Base-by-base conservation (phyloP, 441 rosid species). In the Pelargonium cotyledonis region DNA sequence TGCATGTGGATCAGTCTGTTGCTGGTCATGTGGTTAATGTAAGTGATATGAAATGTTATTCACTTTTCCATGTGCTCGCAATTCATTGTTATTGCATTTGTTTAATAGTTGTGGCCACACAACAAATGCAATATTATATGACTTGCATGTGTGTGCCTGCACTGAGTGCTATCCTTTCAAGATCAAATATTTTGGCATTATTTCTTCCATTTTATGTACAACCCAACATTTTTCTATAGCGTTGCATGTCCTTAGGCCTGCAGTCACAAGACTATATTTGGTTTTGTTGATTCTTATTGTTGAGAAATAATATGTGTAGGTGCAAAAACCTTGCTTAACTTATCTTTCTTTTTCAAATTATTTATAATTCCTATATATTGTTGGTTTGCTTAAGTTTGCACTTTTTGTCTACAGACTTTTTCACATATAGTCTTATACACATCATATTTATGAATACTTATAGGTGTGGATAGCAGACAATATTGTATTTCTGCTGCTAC, bases 11-110 rank as follows among this genome's bases (percentile, higher is more conserved):
- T 74, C 78, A 72, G 12, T 68, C 79, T 15, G 51, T 72, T 46
- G 73, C 74, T 51, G 70, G 53, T 76, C 77, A 64, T 68, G 77
- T 77, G 19, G 76, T 63, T 40, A 72, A 76, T 23, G 90, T 85
- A 80, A 83, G 91, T 79, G 74, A 73, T 69, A 31, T 26, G 64
- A 18, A 35, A 29, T 40, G 35, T 65, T 16, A 53, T 65, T 64
- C 66, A 41, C 29, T 47, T 31, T 16, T 68, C 26, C 65, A 38
- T 60, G 8, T 62, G 21, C 66, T 9, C 63, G 35, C 53, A 23
- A 8, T 66, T 29, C 40, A 63, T 16, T 23, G 55, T 15, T 12
- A 46, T 0, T 8, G 63, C 72, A 55, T 63, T 58, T 55, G 55
- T 63, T 31, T 31, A 31, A 19, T 14, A 5, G 26, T 44, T 38